phyloP scores from a whole-genome alignment of 257 asterid species.

The Coffea canephora region DNA sequence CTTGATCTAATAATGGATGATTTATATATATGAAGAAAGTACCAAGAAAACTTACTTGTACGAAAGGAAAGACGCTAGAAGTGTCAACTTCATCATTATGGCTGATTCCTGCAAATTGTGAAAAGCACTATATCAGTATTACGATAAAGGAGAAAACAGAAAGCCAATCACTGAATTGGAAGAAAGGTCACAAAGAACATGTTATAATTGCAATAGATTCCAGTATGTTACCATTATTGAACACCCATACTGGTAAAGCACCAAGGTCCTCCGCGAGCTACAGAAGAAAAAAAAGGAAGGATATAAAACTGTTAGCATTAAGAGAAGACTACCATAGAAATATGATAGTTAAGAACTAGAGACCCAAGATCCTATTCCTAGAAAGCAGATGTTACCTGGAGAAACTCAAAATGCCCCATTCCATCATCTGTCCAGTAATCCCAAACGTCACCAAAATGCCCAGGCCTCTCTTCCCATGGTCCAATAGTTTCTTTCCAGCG shows the following conservation, averaged over 20 bases:
- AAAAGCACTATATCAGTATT: constrained; percentile 3
- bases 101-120: constrained; percentile 69
- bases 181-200: background rate
- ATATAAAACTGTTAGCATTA: background rate
- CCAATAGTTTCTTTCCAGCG: constrained; percentile 98
- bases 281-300: constrained; percentile 14
- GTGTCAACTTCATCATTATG: constrained; percentile 88
- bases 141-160: background rate
- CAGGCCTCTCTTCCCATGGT: constrained; percentile 93
- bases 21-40: background rate
- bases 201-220: constrained; percentile 1
- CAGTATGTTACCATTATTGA: constrained; percentile 74
- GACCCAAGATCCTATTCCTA: background rate
- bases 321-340: background rate
- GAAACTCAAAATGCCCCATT: constrained; percentile 82
- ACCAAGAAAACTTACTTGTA: constrained; percentile 50
- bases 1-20: constrained; percentile 2
- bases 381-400: constrained; percentile 52
- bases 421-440: constrained; percentile 97
- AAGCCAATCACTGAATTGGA: background rate
- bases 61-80: constrained; percentile 53
- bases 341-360: background rate
- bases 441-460: constrained; percentile 99
- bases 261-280: constrained; percentile 99
- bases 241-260: constrained; percentile 86